phyloP scores from a whole-genome alignment of 257 asterid species.

The Salvia miltiorrhiza region DNA sequence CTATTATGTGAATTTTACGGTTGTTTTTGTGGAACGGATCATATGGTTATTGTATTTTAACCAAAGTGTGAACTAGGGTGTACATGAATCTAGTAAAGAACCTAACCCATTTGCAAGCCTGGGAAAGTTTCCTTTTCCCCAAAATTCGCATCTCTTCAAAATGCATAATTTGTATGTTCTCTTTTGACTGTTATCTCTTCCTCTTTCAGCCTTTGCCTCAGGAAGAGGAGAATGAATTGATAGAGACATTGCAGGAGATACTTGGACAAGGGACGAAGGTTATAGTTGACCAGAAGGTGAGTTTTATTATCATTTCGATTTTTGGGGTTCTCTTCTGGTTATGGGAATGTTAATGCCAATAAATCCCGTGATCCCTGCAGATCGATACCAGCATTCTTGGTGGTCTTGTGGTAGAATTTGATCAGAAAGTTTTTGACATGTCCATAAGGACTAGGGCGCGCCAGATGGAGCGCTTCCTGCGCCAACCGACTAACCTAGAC shows the following conservation, averaged over 20 bases:
- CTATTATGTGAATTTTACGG: background rate
- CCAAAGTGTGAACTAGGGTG: background rate
- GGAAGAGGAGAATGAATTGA: slow-evolving; percentile 71
- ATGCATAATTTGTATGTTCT: background rate
- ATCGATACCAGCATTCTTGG: slow-evolving; percentile 81
- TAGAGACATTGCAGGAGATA: slow-evolving; percentile 60
- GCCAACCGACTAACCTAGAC: slow-evolving; percentile 56
- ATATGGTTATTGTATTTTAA: background rate
- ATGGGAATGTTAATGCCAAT: background rate
- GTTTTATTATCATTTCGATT: background rate
- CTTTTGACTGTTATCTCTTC: background rate
- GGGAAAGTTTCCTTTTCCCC: background rate
- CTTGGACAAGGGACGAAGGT: slow-evolving; percentile 71
- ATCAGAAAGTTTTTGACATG: slow-evolving; percentile 76
- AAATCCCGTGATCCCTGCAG: slow-evolving; percentile 31
- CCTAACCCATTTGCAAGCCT: background rate
- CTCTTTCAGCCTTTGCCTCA: slow-evolving; percentile 56
- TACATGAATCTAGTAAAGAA: background rate
- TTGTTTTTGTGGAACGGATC: background rate
- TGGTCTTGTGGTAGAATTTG: slow-evolving; percentile 73
- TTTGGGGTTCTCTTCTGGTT: background rate
- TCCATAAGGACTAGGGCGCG: slow-evolving; percentile 75
- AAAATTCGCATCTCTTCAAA: background rate
- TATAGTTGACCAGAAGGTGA: slow-evolving; percentile 68
- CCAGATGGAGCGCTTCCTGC: slow-evolving; percentile 82